Conservation (phyloP, 805 yeast species). For the Sugiyamaella qingdaonensis region DNA sequence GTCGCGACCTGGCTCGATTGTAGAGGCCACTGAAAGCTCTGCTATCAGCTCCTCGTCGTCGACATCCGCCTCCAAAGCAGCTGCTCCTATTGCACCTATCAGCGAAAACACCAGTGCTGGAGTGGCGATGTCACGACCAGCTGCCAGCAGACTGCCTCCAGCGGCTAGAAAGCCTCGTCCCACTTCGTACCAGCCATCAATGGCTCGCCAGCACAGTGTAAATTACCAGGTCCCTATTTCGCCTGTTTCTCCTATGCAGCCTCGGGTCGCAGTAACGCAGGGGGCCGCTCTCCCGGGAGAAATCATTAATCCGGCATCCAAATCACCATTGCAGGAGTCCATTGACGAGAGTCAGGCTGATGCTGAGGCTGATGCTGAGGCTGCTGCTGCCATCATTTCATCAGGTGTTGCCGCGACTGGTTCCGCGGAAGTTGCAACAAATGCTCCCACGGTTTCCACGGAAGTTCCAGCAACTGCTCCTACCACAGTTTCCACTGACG, state of each 20-base stretch:
- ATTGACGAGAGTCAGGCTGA: not conserved
- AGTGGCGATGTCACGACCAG: not conserved
- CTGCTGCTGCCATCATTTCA: not conserved
- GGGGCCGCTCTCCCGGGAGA: slow-evolving; percentile 34
- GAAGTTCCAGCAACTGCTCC: not conserved
- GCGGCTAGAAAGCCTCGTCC: slow-evolving; percentile 34
- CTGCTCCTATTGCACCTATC: not conserved
- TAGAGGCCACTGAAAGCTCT: not conserved
- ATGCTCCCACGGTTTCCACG: not conserved
- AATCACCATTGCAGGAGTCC: slow-evolving; percentile 9
- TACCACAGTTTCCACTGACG: not conserved
- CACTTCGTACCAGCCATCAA: slow-evolving; percentile 34
- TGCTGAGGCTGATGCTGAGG: not conserved
- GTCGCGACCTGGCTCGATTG: slow-evolving; percentile 6
- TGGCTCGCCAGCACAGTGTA: slow-evolving; percentile 8
- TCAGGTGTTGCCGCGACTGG: not conserved
- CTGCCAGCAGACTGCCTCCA: slow-evolving; percentile 15
- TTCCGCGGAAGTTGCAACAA: not conserved
- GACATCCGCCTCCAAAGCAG: not conserved
- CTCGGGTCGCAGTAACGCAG: slow-evolving; percentile 32
- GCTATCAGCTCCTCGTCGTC: slow-evolving; percentile 1
- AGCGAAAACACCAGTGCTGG: not conserved
- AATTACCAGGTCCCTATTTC: slow-evolving; percentile 24
- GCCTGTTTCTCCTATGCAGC: slow-evolving; percentile 27
- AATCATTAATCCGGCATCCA: slow-evolving; percentile 30